Evolutionary conservation across 495 filamentous ascomycete species (phyloP), one percentile per base, ranked within the genome.

Genomic region (Aspergillus asperescens): DNA sequence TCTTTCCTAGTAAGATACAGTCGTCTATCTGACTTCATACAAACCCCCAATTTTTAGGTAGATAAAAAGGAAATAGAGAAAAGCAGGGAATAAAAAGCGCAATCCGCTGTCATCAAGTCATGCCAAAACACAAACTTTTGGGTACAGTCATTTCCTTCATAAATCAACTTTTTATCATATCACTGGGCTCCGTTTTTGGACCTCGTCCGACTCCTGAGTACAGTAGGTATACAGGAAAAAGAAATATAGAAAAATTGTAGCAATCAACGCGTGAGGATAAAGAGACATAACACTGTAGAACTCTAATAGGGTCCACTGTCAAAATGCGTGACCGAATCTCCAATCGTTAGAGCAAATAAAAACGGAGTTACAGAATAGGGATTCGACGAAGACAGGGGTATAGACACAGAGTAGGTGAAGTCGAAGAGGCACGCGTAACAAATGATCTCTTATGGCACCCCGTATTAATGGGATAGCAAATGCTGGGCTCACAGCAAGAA

Each of bases 31-130:
- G 12, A 8, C 32, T 35, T 35, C n/a, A 35, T 35, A 16, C 32
- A 35, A 10, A 12, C 32, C 32, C 12, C 4, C 13, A 1, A 7
- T 32, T 7, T 32, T 6, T 40, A 35, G 13, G 13, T 35, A 35
- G 32, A 7, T 35, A 15, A n/a, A 15, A 4, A 35, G 32, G 32
- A 4, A 35, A n/a, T 15, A 35, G 32, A 35, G 32, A 10, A n/a
- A 35, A 35, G 15, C 5, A 16, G 2, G 13, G 16, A 35, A 35
- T 16, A 35, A 40, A n/a, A 38, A 35, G 18, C 3, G 20, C 19
- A 20, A 40, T 12, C 19, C 41, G 41, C 41, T 43, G 41, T 42
- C 41, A 43, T 43, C 41, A 43, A 43, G 41, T 43, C 41, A 43
- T 43, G 18, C 15, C 41, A 43, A 43, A 43, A 28, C 22, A 27